These are phyloP conservation scores for Xerocomus cyaneibrunnescens DNA, from an alignment of 1,284 basidiomycete genomes.

Conservation along the genomic window DNA sequence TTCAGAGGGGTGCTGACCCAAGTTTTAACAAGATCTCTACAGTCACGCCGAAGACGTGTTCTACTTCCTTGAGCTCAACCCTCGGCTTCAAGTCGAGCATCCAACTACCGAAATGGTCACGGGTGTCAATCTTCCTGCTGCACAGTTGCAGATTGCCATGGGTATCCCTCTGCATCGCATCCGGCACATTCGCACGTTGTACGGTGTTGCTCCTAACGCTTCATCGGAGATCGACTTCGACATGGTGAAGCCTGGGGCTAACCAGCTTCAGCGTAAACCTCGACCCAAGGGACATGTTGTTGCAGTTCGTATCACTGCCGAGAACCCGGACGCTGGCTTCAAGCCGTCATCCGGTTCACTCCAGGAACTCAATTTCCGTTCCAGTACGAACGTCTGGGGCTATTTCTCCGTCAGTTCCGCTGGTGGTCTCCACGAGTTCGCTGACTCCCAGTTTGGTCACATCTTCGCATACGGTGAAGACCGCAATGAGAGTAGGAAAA, in stretches of 20 bases:
- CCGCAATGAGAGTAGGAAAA: constrained; percentile 93
- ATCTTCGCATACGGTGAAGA: constrained; percentile 99
- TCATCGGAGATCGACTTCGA: constrained; percentile 96
- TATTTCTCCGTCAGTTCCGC: constrained; percentile 98
- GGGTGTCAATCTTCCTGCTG: constrained; percentile 96
- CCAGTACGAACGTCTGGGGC: constrained; percentile 99
- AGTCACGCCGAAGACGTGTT: constrained; percentile 92
- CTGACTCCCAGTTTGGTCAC: constrained; percentile 98
- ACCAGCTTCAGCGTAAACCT: constrained; percentile 91
- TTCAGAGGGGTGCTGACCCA: constrained; percentile 3
- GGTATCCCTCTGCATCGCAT: constrained; percentile 96
- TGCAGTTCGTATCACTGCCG: constrained; percentile 98
- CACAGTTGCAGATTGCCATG: constrained; percentile 98
- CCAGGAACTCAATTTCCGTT: constrained; percentile 99
- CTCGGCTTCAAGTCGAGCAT: constrained; percentile 99
- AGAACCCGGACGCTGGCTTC: constrained; percentile 99
- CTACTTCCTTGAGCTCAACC: constrained; percentile 98
- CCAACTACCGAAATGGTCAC: constrained; percentile 99
- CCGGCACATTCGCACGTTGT: constrained; percentile 93
- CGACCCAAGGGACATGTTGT: constrained; percentile 98
- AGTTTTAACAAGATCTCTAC: constrained; percentile 76
- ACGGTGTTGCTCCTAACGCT: constrained; percentile 89
- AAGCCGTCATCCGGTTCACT: constrained; percentile 97
- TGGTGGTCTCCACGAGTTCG: constrained; percentile 98
- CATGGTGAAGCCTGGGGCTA: constrained; percentile 84